Evolutionary conservation across 805 yeast species (phyloP).

Genomic region (Cephaloascus fragrans): DNA sequence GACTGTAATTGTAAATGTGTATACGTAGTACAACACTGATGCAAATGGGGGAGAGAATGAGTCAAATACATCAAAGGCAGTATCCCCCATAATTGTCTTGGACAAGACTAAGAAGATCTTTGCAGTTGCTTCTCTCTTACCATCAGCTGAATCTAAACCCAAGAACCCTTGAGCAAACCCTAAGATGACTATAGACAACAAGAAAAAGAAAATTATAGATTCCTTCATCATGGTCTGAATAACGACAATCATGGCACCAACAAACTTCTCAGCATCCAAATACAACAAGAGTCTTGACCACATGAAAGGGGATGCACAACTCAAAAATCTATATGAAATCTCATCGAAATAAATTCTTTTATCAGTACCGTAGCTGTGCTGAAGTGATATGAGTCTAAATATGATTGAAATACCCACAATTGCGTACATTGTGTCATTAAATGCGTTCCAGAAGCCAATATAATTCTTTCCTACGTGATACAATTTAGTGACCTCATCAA

Average conservation of each 20-base stretch:
- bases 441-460: constrained; percentile 69
- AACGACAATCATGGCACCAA: constrained; percentile 85
- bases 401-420: constrained; percentile 43
- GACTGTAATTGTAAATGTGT: constrained; percentile 66
- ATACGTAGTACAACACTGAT: constrained; percentile 63
- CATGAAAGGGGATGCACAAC: constrained; percentile 79
- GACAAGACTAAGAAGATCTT: constrained; percentile 55
- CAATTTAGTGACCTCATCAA: constrained; percentile 62
- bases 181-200: constrained; percentile 56
- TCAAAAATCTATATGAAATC: constrained; percentile 57
- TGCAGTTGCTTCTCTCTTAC: constrained; percentile 64
- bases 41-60: constrained; percentile 82
- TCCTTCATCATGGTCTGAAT: constrained; percentile 82
- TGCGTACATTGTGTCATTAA: constrained; percentile 61
- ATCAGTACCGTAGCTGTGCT: constrained; percentile 6
- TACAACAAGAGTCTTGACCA: constrained; percentile 73
- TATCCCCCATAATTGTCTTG: constrained; percentile 65
- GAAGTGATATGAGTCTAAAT: constrained; percentile 37
- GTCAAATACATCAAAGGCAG: constrained; percentile 61
- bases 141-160: constrained; percentile 84
- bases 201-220: constrained; percentile 70
- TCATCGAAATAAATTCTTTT: constrained; percentile 31
- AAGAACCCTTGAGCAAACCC: constrained; percentile 84
- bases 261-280: constrained; percentile 71
- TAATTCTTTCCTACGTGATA: constrained; percentile 71